Evolutionary conservation across 495 filamentous ascomycete species (phyloP), one percentile per base, ranked within the genome.

Genomic region (Podospora appendiculata): DNA sequence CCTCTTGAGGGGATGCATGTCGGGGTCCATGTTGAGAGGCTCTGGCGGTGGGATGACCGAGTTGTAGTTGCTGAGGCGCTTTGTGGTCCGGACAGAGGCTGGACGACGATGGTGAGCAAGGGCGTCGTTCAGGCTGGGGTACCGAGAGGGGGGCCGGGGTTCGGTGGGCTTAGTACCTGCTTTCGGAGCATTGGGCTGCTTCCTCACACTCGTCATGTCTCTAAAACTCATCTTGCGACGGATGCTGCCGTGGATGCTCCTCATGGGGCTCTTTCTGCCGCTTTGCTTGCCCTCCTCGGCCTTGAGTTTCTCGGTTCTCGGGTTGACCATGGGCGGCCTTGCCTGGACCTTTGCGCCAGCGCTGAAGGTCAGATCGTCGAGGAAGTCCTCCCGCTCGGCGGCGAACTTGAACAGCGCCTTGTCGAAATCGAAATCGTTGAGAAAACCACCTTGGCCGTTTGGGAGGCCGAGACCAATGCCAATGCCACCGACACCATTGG

Each of bases 21-120:
- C 84, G n/a, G 89, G 88, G 52, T 88, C 85, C 25, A 85, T 79
- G 57, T 92, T 86, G 47, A 98, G 78, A 19, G 92, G 93, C 66
- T 96, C 87, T 8, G 93, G 93, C 0, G 81, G 84, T 8, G 93
- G 93, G 45, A 98, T 97, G 18, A 98, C 93, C 1, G 93, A 96
- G 64, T 98, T 97, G 66, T 98, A 98, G 61, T 95, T 96, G 64
- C 92, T 96, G 40, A 97, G 72, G 59, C 93, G 77, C 73, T 84
- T 90, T 19, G 91, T 86, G 2, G 89, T 95, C 53, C 92, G 83
- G 56, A 95, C 78, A 32, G 93, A 98, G 63, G 90, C 90, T 94
- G 64, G 11, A 52, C 54, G 57, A 49, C 41, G 53, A 54, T 40
- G 33, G 58, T 60, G 34, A 63, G 56, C 48, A 48, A 58, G 55